Percentiles rank a stretch among this genome's conserved stretches.
These are phyloP conservation scores for Cylindrotheca closterium DNA, from an alignment of 108 stramenopile genomes.

Conservation along the genomic window DNA sequence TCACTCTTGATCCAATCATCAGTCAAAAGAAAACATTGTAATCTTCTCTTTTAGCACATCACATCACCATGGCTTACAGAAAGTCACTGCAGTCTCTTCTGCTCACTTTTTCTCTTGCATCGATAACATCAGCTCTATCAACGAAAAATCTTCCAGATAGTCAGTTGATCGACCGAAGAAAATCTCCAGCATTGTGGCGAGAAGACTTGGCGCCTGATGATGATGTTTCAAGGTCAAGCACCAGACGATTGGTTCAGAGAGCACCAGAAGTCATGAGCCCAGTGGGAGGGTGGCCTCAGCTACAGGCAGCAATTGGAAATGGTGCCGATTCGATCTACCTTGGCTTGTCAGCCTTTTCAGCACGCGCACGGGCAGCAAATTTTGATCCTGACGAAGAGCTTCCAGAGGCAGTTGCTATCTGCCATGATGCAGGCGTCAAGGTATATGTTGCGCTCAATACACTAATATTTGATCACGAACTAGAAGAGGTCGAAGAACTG, in stretches of 20 bases:
- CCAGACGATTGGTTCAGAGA: not conserved
- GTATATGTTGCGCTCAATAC: constrained; percentile 73
- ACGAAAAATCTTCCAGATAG: constrained; percentile 5
- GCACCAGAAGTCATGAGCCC: constrained; percentile 81
- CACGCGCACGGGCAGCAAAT: constrained; percentile 67
- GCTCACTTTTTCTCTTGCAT: too few species aligned
- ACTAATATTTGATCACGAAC: constrained; percentile 66
- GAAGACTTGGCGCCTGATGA: constrained; percentile 29
- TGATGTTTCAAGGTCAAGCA: constrained; percentile 1
- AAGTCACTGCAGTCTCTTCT: too few species aligned
- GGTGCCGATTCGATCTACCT: constrained; percentile 78
- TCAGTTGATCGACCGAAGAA: constrained; percentile 46
- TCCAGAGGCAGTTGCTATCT: constrained; percentile 41
- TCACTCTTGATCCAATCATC: too few species aligned
- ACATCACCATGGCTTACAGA: too few species aligned
- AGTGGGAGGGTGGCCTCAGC: constrained; percentile 72
- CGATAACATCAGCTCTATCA: not conserved
- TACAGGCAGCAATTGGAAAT: constrained; percentile 70
- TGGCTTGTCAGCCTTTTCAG: constrained; percentile 65
- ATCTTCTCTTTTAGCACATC: too few species aligned
- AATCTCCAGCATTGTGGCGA: constrained; percentile 72
- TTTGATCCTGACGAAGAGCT: constrained; percentile 61
- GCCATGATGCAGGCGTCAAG: constrained; percentile 48
- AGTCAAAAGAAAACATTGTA: too few species aligned
- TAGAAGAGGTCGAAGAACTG: constrained; percentile 53